Percentiles rank a stretch among this genome's conserved stretches.
Evolutionary conservation across 208 protist species (phyloP).

Genomic region (Trypanosoma avium): DNA sequence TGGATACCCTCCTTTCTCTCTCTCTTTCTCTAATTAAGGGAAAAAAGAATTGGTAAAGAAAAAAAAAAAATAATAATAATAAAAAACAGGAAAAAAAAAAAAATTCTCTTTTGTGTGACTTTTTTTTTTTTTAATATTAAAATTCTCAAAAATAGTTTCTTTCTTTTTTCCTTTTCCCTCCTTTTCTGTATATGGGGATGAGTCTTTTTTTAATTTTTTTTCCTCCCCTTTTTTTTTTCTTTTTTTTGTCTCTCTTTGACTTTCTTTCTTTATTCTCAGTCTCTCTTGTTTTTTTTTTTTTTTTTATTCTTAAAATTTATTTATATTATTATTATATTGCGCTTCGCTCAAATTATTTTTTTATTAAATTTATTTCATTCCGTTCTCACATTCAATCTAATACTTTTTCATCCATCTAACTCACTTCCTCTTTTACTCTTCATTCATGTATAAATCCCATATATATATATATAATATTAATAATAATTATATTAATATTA

Average conservation of each 20-base stretch:
- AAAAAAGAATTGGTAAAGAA: neutral
- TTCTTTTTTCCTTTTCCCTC: constrained; percentile 7
- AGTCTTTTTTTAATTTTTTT: no score
- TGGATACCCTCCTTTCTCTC: neutral
- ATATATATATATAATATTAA: no score
- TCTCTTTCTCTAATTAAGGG: neutral
- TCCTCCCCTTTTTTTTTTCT: neutral
- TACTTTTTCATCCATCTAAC: no score
- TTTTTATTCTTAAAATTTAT: neutral
- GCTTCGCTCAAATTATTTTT: neutral
- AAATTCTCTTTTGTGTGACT: neutral
- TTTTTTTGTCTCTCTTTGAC: neutral
- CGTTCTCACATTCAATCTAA: no score
- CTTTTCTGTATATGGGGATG: no score
- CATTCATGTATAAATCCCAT: no score
- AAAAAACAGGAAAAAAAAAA: constrained; percentile 15
- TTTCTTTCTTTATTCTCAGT: neutral
- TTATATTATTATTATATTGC: neutral
- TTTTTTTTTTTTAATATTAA: no score
- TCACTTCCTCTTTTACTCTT: no score
- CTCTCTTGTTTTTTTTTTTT: neutral
- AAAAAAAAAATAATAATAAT: constrained; percentile 21
- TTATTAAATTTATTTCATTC: neutral
- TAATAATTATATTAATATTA: no score
- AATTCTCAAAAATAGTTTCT: neutral